Base-by-base conservation (phyloP, 164 flowering plant genomes). In the Akebia trifoliata region DNA sequence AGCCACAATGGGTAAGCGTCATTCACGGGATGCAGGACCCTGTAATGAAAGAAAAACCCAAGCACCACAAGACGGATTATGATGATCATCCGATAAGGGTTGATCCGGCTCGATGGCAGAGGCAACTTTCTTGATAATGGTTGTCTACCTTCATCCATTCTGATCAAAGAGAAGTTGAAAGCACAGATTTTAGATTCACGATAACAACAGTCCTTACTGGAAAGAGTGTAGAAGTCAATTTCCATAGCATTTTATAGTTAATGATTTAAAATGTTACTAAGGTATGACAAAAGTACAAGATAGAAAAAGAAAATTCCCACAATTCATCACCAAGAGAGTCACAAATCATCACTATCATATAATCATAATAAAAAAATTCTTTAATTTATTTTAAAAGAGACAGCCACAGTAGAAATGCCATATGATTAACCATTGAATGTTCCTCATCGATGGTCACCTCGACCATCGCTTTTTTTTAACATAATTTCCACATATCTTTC, bases 61-160 rank as follows among this genome's bases (percentile, higher is more conserved):
- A 80, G 52, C 59, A 80, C 71, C 4, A 80, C 81, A 48, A 82
- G 83, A 37, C 87, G 85, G 28, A 82, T 71, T 26, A 78, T 62
- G 65, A 82, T 78, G 69, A 82, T 78, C 79, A 82, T 70, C 29
- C 87, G 67, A 45, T 82, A 82, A 0, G 87, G 87, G 54, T 80
- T 80, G 63, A 82, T 78, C 65, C 66, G 81, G 70, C 83, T 80
- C 28, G 87, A 80, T 17, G 81, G 66, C 50, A 80, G 62, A 4
- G 85, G 83, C 62, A 76, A 31, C 67, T 80, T 82, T 47, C 88
- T 80, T 26, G 88, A 82, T 50, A 82, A 60, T 20, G 87, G 87
- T 32, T 82, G 85, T 35, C 85, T 72, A 24, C 77, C 84, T 57
- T 80, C 85, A 70, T 80, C 84, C 87, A 82, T 82, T 66, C 87